phyloP scores from a whole-genome alignment of 345 rosid species.

The Brassica napus region Da-Ae NC_063448.1:5898501-5899000 shows the following conservation, averaged over 20 bases:
- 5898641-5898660: conserved; percentile 93
- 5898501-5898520: neutral
- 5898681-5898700: conserved; percentile 56
- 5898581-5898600: conserved; percentile 66
- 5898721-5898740: conserved; percentile 38
- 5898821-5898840: conserved; percentile 59
- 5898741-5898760: conserved; percentile 54
- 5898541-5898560: conserved; percentile 72
- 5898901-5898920: conserved; percentile 65
- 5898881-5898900: conserved; percentile 86
- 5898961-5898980: neutral
- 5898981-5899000: neutral
- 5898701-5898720: conserved; percentile 45
- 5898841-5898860: conserved; percentile 54
- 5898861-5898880: conserved; percentile 74
- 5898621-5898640: conserved; percentile 59
- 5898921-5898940: conserved; percentile 67
- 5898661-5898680: conserved; percentile 62
- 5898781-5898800: conserved; percentile 64
- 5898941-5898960: conserved; percentile 42
- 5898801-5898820: conserved; percentile 53
- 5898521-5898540: conserved; percentile 47
- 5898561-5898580: conserved; percentile 59
- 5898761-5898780: conserved; percentile 75
- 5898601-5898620: conserved; percentile 85